Evolutionary conservation across 2,329 filamentous ascomycete genomes (phyloP).

Genomic region (Alternaria conjuncta): DNA sequence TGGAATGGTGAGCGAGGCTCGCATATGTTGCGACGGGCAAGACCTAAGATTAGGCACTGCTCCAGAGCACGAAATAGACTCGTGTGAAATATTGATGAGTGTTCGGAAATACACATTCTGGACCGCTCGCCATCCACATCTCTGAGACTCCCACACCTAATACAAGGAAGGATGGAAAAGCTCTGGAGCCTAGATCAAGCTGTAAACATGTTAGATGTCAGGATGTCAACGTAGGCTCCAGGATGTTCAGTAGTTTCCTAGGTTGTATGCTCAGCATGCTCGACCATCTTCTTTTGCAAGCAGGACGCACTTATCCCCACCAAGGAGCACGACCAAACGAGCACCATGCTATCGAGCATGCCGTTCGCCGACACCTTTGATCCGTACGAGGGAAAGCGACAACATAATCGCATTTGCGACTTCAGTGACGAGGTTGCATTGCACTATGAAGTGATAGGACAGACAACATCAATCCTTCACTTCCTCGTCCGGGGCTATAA

Average conservation of each 20-base stretch:
- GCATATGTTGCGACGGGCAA: not conserved
- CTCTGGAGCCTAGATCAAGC: not conserved
- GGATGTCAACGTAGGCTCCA: not conserved
- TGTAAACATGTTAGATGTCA: not conserved
- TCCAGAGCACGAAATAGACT: not conserved
- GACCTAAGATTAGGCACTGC: not conserved
- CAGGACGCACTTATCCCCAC: too few species aligned
- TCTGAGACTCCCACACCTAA: not conserved
- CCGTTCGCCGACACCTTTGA: too few species aligned
- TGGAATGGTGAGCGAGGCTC: slow-evolving; percentile 39
- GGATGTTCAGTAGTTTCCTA: not conserved
- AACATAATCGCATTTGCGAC: too few species aligned
- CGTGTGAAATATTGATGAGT: not conserved
- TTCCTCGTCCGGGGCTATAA: too few species aligned
- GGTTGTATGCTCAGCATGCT: too few species aligned
- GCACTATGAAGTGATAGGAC: too few species aligned
- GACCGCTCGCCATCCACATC: not conserved
- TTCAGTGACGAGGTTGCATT: too few species aligned
- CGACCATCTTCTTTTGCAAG: too few species aligned
- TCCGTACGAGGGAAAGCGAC: too few species aligned
- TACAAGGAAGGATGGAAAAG: not conserved
- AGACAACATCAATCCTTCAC: too few species aligned
- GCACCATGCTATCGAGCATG: too few species aligned
- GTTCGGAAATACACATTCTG: not conserved
- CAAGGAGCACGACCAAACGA: too few species aligned